Percentiles rank a stretch among this genome's conserved stretches.
Conservation (phyloP, 2,329 filamentous ascomycete species). For the Aspergillus eucalypticola region DNA sequence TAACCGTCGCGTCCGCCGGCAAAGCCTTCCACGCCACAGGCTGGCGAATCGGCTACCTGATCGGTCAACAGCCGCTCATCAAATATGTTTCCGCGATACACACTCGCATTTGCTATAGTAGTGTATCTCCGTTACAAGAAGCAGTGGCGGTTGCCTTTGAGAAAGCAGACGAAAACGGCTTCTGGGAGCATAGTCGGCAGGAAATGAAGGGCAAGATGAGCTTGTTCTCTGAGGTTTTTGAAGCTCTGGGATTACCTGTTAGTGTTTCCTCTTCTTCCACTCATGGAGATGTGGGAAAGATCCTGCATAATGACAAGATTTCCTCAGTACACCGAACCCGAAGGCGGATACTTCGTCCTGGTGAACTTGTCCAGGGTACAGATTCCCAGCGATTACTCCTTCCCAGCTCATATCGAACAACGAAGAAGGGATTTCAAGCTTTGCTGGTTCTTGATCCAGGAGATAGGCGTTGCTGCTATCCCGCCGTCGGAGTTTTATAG, state of each 20-base stretch:
- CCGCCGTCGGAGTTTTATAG: constrained; percentile 99
- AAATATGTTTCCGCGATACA: constrained; percentile 93
- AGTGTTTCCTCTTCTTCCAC: constrained; percentile 11
- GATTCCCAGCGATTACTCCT: constrained; percentile 79
- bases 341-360: constrained; percentile 96
- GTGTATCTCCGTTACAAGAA: constrained; percentile 90
- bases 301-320: constrained; percentile 3
- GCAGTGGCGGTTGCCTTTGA: constrained; percentile 93
- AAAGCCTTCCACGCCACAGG: constrained; percentile 99
- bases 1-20: constrained; percentile 93
- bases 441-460: constrained; percentile 94
- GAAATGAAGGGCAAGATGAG: constrained; percentile 92
- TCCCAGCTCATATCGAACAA: constrained; percentile 82
- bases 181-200: constrained; percentile 79
- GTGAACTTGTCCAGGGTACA: constrained; percentile 89
- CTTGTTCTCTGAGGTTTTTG: constrained; percentile 78
- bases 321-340: constrained; percentile 76
- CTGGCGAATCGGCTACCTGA: constrained; percentile 94
- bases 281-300: neutral
- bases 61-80: constrained; percentile 84
- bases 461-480: constrained; percentile 94
- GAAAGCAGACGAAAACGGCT: constrained; percentile 76
- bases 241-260: constrained; percentile 70
- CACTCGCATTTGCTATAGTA: constrained; percentile 93
- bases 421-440: constrained; percentile 92